Evolutionary conservation across 164 flowering plant species (phyloP).

Genomic region (Aristolochia contorta): DNA sequence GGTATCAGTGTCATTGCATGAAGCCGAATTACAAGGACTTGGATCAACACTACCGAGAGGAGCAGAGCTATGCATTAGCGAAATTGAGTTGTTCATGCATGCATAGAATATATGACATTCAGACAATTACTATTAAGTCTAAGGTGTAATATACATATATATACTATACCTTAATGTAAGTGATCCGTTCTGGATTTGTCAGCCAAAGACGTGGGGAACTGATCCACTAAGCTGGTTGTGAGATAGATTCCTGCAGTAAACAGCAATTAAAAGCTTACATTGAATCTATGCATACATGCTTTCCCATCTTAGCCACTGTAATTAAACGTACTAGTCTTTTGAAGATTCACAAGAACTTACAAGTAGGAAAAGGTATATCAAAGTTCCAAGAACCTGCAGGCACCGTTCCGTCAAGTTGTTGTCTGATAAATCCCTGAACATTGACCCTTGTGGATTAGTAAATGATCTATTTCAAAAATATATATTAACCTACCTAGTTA

Average conservation of each 20-base stretch:
- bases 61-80: too few species aligned
- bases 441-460: not conserved
- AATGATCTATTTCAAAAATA: not conserved
- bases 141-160: too few species aligned
- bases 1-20: not conserved
- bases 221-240: not conserved
- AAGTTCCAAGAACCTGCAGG: not conserved
- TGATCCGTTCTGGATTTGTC: not conserved
- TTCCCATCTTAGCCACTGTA: too few species aligned
- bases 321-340: too few species aligned
- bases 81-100: too few species aligned
- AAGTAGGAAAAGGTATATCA: not conserved
- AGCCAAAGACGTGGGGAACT: not conserved
- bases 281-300: too few species aligned
- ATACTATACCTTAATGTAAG: not conserved
- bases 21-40: not conserved
- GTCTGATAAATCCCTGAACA: not conserved
- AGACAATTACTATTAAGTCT: too few species aligned
- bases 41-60: not conserved
- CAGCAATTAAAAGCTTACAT: not conserved
- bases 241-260: not conserved
- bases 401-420: not conserved
- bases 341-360: not conserved
- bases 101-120: not conserved
- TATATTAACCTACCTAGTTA: too few species aligned